These are phyloP conservation scores for Teratosphaeria zuluensis DNA, from an alignment of 2,329 filamentous ascomycete species.

Conservation along the genomic window DNA sequence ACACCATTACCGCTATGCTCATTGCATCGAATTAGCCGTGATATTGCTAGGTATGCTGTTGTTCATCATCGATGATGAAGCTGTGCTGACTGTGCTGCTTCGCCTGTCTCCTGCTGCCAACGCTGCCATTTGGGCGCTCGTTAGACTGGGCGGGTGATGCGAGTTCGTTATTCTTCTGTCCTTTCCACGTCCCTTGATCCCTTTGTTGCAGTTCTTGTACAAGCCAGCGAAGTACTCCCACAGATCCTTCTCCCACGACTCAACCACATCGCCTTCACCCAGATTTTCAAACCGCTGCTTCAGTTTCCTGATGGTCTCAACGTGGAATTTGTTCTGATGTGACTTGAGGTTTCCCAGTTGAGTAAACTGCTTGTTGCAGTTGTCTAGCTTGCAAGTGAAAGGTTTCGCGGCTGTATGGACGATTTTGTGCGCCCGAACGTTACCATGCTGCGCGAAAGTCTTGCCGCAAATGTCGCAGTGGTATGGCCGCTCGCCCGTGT, in stretches of 20 bases:
- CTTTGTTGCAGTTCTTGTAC: constrained; percentile 98
- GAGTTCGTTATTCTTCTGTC: constrained; percentile 53
- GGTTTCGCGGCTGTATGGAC: constrained; percentile 70
- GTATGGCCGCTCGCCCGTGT: constrained; percentile 81
- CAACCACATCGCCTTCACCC: constrained; percentile 52
- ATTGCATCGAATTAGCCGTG: neutral
- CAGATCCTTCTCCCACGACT: constrained; percentile 61
- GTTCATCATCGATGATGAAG: neutral
- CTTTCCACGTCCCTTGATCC: constrained; percentile 91
- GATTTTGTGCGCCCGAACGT: constrained; percentile 72
- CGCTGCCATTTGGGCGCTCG: neutral
- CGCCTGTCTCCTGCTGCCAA: neutral
- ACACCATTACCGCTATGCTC: neutral
- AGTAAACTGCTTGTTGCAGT: constrained; percentile 80
- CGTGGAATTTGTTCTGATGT: constrained; percentile 91
- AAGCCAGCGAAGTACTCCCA: constrained; percentile 75
- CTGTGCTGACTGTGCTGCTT: neutral
- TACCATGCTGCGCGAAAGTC: constrained; percentile 74
- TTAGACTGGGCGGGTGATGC: neutral
- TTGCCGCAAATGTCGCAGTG: constrained; percentile 71
- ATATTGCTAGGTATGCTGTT: neutral
- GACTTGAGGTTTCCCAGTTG: constrained; percentile 90
- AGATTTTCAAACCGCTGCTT: constrained; percentile 61
- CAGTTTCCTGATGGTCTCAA: constrained; percentile 58
- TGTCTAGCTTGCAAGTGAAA: constrained; percentile 70